These are phyloP conservation scores for Tinospora cordifolia DNA, from an alignment of 164 flowering plant species.

Conservation along the genomic window DNA sequence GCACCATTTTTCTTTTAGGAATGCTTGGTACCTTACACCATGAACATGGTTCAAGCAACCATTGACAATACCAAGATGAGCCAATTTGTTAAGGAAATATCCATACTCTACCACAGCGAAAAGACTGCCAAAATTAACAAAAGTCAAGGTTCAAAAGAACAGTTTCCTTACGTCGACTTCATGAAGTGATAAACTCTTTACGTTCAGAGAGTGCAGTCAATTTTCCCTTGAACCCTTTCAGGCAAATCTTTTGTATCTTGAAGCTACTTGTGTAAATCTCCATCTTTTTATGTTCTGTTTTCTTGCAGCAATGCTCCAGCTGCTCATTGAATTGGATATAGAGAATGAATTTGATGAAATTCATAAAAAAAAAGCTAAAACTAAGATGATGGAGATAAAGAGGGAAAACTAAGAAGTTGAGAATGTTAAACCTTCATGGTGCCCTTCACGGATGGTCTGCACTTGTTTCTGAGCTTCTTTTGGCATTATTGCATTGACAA, in stretches of 20 bases:
- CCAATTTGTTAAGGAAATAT: background rate
- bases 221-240: background rate
- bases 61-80: background rate
- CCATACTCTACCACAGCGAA: background rate
- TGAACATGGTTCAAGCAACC: background rate
- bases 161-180: background rate
- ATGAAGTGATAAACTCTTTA: background rate
- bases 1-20: no score
- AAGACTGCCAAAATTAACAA: background rate
- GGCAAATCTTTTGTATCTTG: background rate
- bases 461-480: conserved; percentile 40
- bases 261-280: background rate
- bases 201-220: no score
- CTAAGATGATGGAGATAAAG: background rate
- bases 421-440: conserved; percentile 3
- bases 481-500: conserved; percentile 24
- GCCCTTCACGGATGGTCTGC: conserved; percentile 18
- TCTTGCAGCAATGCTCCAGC: background rate
- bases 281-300: background rate
- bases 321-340: background rate
- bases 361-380: background rate
- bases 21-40: background rate
- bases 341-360: background rate
- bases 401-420: background rate
- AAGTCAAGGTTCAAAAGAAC: background rate